These are phyloP conservation scores for Lenwebbia sp. DNA, from an alignment of 345 rosid species.

Conservation along the genomic window DNA sequence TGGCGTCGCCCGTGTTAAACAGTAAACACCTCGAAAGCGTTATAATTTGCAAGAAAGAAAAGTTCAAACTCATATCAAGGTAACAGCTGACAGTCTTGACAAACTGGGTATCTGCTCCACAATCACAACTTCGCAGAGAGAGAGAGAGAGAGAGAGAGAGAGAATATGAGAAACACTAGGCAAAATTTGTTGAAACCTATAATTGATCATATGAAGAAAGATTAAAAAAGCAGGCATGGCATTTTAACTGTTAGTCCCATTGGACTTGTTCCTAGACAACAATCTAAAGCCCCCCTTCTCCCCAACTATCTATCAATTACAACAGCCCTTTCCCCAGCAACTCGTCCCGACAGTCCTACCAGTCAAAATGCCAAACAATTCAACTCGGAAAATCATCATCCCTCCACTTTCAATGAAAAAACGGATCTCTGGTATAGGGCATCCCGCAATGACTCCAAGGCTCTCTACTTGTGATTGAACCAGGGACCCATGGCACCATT, in stretches of 20 bases:
- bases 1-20: neutral
- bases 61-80: neutral
- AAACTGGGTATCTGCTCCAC: neutral
- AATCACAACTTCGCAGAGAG: neutral
- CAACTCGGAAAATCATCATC: neutral
- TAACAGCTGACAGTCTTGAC: neutral
- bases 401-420: neutral
- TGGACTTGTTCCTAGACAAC: conserved; percentile 3
- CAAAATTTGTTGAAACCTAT: neutral
- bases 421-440: conserved; percentile 15
- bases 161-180: neutral
- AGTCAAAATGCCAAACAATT: conserved; percentile 23
- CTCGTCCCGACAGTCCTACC: conserved; percentile 19
- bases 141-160: neutral
- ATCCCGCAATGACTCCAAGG: neutral
- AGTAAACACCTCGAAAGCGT: neutral
- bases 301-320: neutral
- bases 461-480: conserved; percentile 53
- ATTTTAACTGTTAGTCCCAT: conserved; percentile 36
- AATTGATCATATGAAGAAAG: neutral
- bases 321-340: neutral
- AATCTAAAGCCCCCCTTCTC: neutral
- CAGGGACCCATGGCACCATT: conserved; percentile 74
- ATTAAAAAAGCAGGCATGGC: neutral
- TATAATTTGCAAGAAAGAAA: neutral